Percentiles rank a stretch among this genome's conserved stretches.
Conservation (phyloP, 306 rosid species). For the Quercus variabilis region DNA sequence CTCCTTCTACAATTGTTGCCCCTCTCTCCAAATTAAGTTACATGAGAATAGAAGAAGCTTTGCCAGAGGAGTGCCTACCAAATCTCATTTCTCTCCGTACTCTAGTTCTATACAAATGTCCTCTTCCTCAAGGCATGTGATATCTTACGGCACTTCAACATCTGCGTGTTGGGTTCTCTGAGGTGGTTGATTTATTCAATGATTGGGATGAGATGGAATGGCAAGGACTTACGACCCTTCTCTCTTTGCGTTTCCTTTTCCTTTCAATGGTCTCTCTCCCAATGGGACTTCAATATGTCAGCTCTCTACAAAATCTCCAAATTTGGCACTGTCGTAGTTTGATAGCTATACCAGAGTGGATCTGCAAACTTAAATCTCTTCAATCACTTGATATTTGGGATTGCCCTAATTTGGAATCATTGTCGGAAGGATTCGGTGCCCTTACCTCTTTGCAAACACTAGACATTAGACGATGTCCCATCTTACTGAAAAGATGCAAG, state of each 20-base stretch:
- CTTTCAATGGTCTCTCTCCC: constrained; percentile 14
- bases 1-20: too few relatives aligned
- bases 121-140: background rate
- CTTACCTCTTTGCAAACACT: too few relatives aligned
- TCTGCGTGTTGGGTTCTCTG: accelerated
- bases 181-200: background rate
- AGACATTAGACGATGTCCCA: background rate
- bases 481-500: background rate
- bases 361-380: too few relatives aligned
- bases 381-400: accelerated
- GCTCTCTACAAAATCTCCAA: accelerated
- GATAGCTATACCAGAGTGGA: too few relatives aligned
- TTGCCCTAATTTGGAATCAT: too few relatives aligned
- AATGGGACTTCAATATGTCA: background rate
- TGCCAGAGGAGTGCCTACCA: background rate
- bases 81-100: background rate
- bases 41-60: accelerated
- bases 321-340: accelerated
- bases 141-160: background rate
- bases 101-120: background rate
- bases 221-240: background rate
- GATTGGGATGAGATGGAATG: background rate
- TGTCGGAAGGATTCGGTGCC: too few relatives aligned
- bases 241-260: background rate
- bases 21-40: background rate